These are phyloP conservation scores for Sclerotinia glacialis DNA, from an alignment of 2,329 filamentous ascomycete genomes.

Conservation along the genomic window DNA sequence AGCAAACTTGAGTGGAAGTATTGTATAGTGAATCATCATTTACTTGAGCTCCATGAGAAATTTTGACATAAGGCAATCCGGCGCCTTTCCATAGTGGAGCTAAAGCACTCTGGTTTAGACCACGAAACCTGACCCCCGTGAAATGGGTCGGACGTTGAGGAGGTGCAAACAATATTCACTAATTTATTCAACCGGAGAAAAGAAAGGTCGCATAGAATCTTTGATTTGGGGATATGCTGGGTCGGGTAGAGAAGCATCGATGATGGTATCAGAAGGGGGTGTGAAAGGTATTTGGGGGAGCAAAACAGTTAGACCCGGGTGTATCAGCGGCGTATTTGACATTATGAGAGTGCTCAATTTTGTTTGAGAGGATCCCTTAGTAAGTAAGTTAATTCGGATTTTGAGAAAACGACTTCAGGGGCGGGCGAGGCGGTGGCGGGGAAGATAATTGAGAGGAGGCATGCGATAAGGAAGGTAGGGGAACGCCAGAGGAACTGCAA, in stretches of 20 bases:
- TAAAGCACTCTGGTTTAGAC: conserved; percentile 19
- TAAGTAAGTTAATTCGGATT: not conserved
- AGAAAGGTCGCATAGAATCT: conserved; percentile 18
- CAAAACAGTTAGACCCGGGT: conserved; percentile 8
- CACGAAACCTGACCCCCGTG: not conserved
- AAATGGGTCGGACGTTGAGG: conserved; percentile 15
- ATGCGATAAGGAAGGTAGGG: not conserved
- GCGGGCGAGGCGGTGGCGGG: not conserved
- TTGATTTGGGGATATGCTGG: conserved; percentile 19
- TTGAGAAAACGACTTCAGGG: not conserved
- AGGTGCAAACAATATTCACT: conserved; percentile 21
- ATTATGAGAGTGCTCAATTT: conserved; percentile 17
- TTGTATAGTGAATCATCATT: no score
- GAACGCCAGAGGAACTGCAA: not conserved
- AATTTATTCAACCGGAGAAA: conserved; percentile 6
- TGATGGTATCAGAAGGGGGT: not conserved
- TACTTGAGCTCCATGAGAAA: conserved; percentile 20
- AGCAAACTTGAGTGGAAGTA: no score
- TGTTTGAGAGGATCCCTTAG: not conserved
- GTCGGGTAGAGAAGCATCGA: conserved; percentile 11
- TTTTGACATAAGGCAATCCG: conserved; percentile 21
- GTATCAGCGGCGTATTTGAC: conserved; percentile 21
- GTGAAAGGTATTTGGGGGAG: conserved; percentile 14
- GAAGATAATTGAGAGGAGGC: not conserved
- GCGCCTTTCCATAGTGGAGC: conserved; percentile 11